phyloP scores from a whole-genome alignment of 2,329 filamentous ascomycete genomes.

The Juglanconis sp. region DNA sequence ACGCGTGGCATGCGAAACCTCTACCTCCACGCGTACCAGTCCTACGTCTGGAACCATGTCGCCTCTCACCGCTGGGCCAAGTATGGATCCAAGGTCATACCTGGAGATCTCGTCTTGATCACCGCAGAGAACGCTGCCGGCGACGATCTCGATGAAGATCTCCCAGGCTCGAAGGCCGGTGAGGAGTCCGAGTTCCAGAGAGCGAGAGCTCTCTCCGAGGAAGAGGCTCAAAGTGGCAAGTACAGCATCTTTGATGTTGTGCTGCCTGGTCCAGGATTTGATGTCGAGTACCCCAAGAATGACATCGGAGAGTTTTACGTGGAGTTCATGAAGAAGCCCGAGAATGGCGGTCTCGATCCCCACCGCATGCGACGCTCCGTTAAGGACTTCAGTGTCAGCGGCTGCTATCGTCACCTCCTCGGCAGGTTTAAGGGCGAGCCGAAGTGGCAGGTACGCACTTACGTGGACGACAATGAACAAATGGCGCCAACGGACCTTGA shows the following conservation, averaged over 20 bases:
- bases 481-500: constrained; percentile 87
- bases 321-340: constrained; percentile 77
- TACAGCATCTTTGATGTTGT: constrained; percentile 87
- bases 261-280: constrained; percentile 86
- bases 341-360: constrained; percentile 77
- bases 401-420: constrained; percentile 82
- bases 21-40: constrained; percentile 97
- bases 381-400: constrained; percentile 84
- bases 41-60: constrained; percentile 86
- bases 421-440: constrained; percentile 65
- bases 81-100: constrained; percentile 70
- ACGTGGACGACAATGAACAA: constrained; percentile 71
- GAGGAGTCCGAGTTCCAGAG: constrained; percentile 44
- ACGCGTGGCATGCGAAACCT: constrained; percentile 81
- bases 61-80: constrained; percentile 76
- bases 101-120: constrained; percentile 77
- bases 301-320: constrained; percentile 79
- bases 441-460: constrained; percentile 66
- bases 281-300: constrained; percentile 83
- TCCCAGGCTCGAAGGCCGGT: constrained; percentile 27
- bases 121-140: constrained; percentile 62
- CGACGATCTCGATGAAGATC: constrained; percentile 23
- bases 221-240: constrained; percentile 73
- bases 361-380: constrained; percentile 81
- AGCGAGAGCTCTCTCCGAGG: constrained; percentile 69